Base-by-base conservation (phyloP, 306 rosid species). In the Vicia faba region DNA sequence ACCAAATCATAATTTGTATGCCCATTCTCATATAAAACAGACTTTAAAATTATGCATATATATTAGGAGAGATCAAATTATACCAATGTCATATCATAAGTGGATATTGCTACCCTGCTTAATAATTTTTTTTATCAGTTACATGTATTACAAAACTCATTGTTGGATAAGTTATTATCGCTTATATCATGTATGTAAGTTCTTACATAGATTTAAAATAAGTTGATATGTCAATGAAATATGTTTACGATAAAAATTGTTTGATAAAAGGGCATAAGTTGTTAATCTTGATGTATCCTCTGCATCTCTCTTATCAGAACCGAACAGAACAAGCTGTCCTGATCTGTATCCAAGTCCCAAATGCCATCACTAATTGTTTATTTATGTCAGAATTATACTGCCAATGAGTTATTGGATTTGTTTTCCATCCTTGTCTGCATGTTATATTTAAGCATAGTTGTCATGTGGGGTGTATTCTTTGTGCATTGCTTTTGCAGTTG, bases 341-440 rank as follows among this genome's bases (percentile, higher is more conserved):
- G 49, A 18, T 61, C 15, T 38, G 49, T 38, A 11, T 61, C 44
- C 49, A 18, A 5, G 31, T 61, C 31, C 6, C 49, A 14, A 61
- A 11, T 8, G 33, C 31, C 46, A 44, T 35, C 33, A 31, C 40
- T 46, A 8, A 5, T 25, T 65, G 64, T 59, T 33, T 59, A n/a
- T 36, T 70, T 57, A 48, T 71, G 68, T 64, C 58, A 38, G 62
- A 64, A 64, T 63, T 48, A 55, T 41, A 43, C 43, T 26, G 53
- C 45, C 23, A 20, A 33, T 44, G 29, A 41, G 45, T 54, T 13
- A 40, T 43, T 59, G 28, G 39, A 38, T 56, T 15, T 58, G 28
- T 35, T 55, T 15, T 29, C 49, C 66, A 31, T 33, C 59, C 14
- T 20, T 33, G 63, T 67, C 53, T 43, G 68, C 38, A 54, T 73